Percentiles rank a stretch among this genome's conserved stretches.
phyloP scores from a whole-genome alignment of 257 asterid genomes.

The Solanum pinnatisectum region DNA sequence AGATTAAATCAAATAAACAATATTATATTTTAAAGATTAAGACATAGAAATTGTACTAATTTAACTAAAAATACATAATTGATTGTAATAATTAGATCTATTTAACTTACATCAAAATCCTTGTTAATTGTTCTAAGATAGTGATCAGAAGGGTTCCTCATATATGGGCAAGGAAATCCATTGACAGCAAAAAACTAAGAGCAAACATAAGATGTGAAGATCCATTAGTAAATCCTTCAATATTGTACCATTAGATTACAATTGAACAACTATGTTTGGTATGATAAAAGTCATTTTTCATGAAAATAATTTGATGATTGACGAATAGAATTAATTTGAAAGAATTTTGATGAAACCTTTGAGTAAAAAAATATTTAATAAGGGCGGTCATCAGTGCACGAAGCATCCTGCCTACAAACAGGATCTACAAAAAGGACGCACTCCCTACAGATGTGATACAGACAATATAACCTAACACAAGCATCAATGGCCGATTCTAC shows the following conservation, averaged over 20 bases:
- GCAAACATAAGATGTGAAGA: not conserved
- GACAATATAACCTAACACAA: not conserved
- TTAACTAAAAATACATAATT: not conserved
- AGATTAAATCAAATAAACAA: not conserved
- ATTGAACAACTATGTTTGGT: not conserved
- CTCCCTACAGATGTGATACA: not conserved
- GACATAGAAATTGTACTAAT: not conserved
- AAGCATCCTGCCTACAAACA: not conserved
- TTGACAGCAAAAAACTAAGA: slow-evolving; percentile 35
- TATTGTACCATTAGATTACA: not conserved
- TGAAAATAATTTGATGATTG: not conserved
- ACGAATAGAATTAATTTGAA: too few species aligned
- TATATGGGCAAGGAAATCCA: slow-evolving; percentile 50
- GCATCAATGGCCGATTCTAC: not conserved
- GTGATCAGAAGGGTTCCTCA: slow-evolving; percentile 63
- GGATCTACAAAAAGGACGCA: not conserved
- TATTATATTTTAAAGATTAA: not conserved
- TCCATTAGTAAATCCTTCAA: not conserved
- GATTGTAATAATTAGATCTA: not conserved
- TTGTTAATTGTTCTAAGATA: slow-evolving; percentile 48
- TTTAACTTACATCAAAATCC: slow-evolving; percentile 40
- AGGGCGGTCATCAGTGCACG: not conserved
- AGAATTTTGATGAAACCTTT: not conserved
- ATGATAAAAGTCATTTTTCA: not conserved
- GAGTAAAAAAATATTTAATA: not conserved